Base-by-base conservation (phyloP, 768 basidiomycete genomes). In the Mycena chlorophos region DNA sequence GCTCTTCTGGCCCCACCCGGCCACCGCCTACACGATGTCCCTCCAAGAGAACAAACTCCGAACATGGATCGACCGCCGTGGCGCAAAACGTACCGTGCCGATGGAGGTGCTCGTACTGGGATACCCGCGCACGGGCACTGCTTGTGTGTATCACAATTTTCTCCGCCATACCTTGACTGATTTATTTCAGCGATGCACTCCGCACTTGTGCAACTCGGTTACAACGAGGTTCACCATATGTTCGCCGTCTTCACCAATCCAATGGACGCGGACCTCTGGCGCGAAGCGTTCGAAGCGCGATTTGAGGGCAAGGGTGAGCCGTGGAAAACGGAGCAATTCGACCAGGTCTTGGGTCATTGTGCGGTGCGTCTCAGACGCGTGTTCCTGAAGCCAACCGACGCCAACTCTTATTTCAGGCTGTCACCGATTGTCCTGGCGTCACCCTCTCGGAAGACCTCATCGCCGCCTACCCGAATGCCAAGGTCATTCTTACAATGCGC, bases 51-150 rank as follows among this genome's bases (percentile, higher is more conserved):
- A n/a, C n/a, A n/a, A n/a, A n/a, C n/a, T n/a, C n/a, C n/a, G n/a
- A n/a, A n/a, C n/a, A n/a, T n/a, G n/a, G n/a, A 34, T 17, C 31
- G 17, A 34, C 31, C 31, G 31, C 31, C 31, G 31, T 8, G 31
- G 31, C 31, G 8, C 8, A 17, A 34, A 8, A 17, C 31, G 31
- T 34, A 34, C 31, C 31, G 31, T 34, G 8, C 31, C 27, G 40
- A 73, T 74, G 39, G 19, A 40, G 39, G 39, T 40, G 19, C 8
- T 40, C 19, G 8, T 19, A 19, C 19, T 40, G 8, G 39, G 39
- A 20, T 40, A 12, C 19, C 19, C 39, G 8, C 39, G 39, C 13
- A 40, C 39, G 8, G 39, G 39, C 13, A 40, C 39, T 6, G 39
- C 19, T 40, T 40, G 39, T 40, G 39, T 12, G 39, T 19, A 20